Evolutionary conservation across 805 yeast species (phyloP), one percentile per base, ranked within the genome.

Genomic region (Yamadazyma scolyti): DNA sequence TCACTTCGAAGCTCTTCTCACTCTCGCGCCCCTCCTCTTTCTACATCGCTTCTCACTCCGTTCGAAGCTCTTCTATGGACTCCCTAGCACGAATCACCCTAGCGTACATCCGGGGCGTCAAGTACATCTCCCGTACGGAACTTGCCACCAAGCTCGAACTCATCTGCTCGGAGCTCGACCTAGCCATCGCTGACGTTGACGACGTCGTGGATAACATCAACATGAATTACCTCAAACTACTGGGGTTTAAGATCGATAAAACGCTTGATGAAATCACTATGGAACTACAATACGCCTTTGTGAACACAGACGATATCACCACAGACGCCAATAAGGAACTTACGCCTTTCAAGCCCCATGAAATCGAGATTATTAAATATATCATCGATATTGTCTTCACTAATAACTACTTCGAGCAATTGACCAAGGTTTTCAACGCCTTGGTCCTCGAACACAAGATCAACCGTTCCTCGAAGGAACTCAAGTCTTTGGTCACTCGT

Each of bases 231-330:
- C 49, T 73, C 13, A 54, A 52, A 2, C 47, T 47, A 3, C 50
- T 67, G 18, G 73, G 69, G 15, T 59, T 71, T 40, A 68, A 63
- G 33, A 52, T 76, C 40, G 71, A 56, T 44, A 56, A 56, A 48
- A 55, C 41, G 32, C 56, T 54, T 31, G 58, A 56, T 39, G 71
- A 71, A 37, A 40, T 48, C 3, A 45, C 58, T 5, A 57, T 60
- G 4, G 50, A 40, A 7, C 39, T 52, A 7, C 36, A 46, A 19
- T 71, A 64, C 42, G 49, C 58, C 12, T 61, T 71, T 26, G 56
- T 71, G 15, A 40, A 40, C 25, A 17, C 23, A 9, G 14, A 9
- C 9, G 16, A 16, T 11, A 12, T 14, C 21, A 16, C 21, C 20
- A 26, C 21, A 11, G 18, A n/a, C 9, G 18, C 65, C 2, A 60